These are phyloP conservation scores for Cyclotella distinguenda DNA, from an alignment of 108 stramenopile species.

Conservation along the genomic window DNA sequence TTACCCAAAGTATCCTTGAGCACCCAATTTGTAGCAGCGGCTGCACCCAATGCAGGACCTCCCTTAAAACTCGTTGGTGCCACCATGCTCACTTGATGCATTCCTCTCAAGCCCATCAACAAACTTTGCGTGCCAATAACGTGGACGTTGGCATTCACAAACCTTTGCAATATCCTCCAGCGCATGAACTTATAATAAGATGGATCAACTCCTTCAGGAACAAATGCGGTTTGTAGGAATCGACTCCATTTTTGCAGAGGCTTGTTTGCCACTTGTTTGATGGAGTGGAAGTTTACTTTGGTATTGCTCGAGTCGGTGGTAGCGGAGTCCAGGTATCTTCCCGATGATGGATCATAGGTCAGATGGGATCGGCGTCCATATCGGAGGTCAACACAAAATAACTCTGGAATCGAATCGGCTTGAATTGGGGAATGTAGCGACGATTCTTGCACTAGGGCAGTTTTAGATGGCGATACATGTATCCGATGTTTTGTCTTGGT, in stretches of 20 bases:
- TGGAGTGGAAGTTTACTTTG: too few species aligned
- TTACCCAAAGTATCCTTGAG: slow-evolving; percentile 94
- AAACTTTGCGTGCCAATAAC: slow-evolving; percentile 93
- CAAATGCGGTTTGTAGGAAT: slow-evolving; percentile 54
- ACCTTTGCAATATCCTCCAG: slow-evolving; percentile 88
- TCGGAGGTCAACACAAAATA: too few species aligned
- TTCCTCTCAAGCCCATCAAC: slow-evolving; percentile 79
- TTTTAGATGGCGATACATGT: too few species aligned
- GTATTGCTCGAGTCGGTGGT: too few species aligned
- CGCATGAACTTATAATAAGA: slow-evolving; percentile 84
- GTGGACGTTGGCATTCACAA: slow-evolving; percentile 87
- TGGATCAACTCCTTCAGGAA: slow-evolving; percentile 83
- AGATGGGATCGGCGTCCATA: too few species aligned
- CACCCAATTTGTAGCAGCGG: slow-evolving; percentile 93
- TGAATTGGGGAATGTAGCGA: too few species aligned
- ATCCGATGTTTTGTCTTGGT: too few species aligned
- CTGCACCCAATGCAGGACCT: slow-evolving; percentile 52
- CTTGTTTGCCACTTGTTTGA: too few species aligned
- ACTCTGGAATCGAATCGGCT: too few species aligned
- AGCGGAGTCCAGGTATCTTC: slow-evolving; percentile 39
- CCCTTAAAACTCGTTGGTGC: not conserved
- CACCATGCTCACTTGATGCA: slow-evolving; percentile 44
- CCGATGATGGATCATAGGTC: too few species aligned
- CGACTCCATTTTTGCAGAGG: slow-evolving; percentile 15
- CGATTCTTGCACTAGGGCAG: too few species aligned